Percentiles rank a stretch among this genome's conserved stretches.
phyloP scores from a whole-genome alignment of 495 filamentous ascomycete genomes.

The Lasiosphaeriaceae sp. region DNA sequence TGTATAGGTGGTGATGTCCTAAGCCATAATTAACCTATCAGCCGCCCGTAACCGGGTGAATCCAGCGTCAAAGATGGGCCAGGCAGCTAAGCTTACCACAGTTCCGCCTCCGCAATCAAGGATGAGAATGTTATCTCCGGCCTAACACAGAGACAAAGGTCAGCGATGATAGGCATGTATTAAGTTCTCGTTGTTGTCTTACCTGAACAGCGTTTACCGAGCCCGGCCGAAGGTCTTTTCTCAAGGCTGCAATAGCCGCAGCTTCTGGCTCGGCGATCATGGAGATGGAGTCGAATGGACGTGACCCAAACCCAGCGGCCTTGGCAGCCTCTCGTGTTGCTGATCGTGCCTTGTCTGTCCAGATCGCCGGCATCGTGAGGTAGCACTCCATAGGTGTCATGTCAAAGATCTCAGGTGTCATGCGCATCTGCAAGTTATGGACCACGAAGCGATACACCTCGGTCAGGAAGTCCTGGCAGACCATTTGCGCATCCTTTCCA shows the following conservation, averaged over 20 bases:
- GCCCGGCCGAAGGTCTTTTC: neutral
- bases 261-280: neutral
- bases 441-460: neutral
- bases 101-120: neutral
- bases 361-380: neutral
- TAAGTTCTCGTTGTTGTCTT: neutral
- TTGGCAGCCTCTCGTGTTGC: neutral
- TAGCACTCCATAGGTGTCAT: neutral
- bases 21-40: neutral
- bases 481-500: neutral
- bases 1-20: neutral
- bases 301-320: neutral
- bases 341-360: neutral
- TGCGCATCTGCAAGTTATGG: neutral
- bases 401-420: neutral
- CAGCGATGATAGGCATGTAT: too few species aligned
- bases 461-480: neutral
- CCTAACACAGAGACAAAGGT: neutral
- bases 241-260: neutral
- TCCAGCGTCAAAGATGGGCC: neutral
- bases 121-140: neutral
- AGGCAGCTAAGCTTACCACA: neutral
- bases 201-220: neutral
- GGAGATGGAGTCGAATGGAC: neutral
- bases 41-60: neutral